Evolutionary conservation across 2,329 filamentous ascomycete genomes (phyloP).

Genomic region (Aspergillus sp.): DNA sequence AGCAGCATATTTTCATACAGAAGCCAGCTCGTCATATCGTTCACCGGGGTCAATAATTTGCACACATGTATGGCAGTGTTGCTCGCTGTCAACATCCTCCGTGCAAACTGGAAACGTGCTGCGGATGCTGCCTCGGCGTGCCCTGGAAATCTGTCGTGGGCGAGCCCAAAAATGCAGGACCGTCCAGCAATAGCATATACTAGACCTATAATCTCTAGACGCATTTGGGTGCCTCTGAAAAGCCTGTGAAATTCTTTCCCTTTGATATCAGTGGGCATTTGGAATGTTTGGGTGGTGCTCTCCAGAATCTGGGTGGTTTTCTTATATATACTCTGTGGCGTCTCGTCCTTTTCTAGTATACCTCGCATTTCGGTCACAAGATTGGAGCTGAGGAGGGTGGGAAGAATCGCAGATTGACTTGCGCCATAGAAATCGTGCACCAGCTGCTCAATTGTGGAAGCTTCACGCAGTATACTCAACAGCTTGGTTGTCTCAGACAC

Average conservation of each 20-base stretch:
- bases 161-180: conserved; percentile 23
- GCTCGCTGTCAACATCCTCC: conserved; percentile 32
- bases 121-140: background rate
- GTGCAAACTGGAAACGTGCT: conserved; percentile 20
- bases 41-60: conserved; percentile 38
- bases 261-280: conserved; percentile 22
- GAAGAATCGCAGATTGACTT: conserved; percentile 18
- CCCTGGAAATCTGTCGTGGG: conserved; percentile 14
- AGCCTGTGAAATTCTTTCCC: conserved; percentile 38
- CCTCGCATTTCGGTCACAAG: conserved; percentile 27
- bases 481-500: conserved; percentile 20
- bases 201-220: conserved; percentile 41
- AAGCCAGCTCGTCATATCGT: conserved; percentile 37
- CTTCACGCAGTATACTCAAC: conserved; percentile 18
- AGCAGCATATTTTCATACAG: conserved; percentile 37
- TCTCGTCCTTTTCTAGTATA: conserved; percentile 8
- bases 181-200: conserved; percentile 40
- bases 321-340: background rate
- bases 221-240: conserved; percentile 38
- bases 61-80: conserved; percentile 39
- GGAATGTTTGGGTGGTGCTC: conserved; percentile 26
- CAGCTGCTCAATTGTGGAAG: conserved; percentile 15
- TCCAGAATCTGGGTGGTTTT: conserved; percentile 21
- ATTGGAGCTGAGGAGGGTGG: conserved; percentile 35
- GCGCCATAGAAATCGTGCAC: conserved; percentile 13